These are phyloP conservation scores for Rhizoctonia solani DNA, from an alignment of 1,284 basidiomycete species.

Conservation along the genomic window DNA sequence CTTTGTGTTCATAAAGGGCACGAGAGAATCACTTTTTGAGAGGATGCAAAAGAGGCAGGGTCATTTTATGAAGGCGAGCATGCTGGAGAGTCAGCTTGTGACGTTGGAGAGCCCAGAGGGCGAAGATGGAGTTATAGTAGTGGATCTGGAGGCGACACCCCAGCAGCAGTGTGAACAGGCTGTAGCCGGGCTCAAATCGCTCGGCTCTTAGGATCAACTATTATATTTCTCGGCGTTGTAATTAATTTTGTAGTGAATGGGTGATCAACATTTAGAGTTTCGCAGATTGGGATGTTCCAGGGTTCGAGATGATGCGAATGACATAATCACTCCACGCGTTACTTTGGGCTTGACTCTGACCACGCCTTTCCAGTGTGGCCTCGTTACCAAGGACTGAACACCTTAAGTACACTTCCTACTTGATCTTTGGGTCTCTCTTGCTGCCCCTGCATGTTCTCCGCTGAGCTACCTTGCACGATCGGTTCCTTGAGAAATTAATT, in stretches of 20 bases:
- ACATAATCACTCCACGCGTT: background rate
- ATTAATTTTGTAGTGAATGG: background rate
- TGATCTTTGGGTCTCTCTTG: background rate
- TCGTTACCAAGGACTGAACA: background rate
- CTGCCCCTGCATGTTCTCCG: background rate
- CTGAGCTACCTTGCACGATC: background rate
- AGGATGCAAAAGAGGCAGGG: conserved; percentile 73
- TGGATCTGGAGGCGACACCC: conserved; percentile 60
- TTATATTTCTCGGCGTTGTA: background rate
- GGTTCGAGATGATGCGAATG: background rate
- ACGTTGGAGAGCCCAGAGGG: conserved; percentile 74
- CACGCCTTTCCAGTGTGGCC: background rate
- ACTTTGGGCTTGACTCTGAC: background rate
- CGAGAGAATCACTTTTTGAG: conserved; percentile 62
- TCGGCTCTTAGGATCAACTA: conserved; percentile 23
- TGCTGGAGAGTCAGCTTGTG: conserved; percentile 85
- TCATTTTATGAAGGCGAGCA: conserved; percentile 88
- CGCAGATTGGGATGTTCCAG: no score
- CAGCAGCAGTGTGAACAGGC: conserved; percentile 60
- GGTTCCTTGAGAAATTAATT: background rate
- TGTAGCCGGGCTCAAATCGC: conserved; percentile 42
- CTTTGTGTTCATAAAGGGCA: conserved; percentile 84
- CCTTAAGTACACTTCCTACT: background rate
- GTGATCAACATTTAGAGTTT: background rate
- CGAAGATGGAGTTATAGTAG: conserved; percentile 68